A percentile compares a stretch with the other conserved stretches of the same genome.
Evolutionary conservation across 2,329 filamentous ascomycete species (phyloP).

Genomic region (Grosmannia penicillata): DNA sequence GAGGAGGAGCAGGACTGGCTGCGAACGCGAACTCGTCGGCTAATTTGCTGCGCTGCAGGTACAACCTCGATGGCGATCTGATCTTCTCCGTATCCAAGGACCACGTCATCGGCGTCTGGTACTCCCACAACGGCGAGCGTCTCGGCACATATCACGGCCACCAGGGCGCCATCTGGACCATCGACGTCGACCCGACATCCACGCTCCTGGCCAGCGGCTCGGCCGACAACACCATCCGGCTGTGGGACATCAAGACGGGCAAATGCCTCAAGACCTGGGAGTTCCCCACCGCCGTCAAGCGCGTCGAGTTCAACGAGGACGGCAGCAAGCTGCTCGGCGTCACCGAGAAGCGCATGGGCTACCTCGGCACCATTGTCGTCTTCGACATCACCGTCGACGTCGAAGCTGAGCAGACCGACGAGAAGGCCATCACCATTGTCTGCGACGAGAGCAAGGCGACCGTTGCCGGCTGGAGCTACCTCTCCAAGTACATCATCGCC

Average conservation of each 20-base stretch:
- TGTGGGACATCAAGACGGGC: constrained; percentile 92
- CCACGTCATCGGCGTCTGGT: constrained; percentile 83
- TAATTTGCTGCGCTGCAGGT: constrained; percentile 31
- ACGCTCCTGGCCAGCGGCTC: constrained; percentile 88
- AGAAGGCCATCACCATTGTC: constrained; percentile 73
- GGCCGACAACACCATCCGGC: constrained; percentile 93
- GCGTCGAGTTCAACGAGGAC: constrained; percentile 94
- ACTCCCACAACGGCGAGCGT: constrained; percentile 92
- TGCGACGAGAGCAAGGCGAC: constrained; percentile 95
- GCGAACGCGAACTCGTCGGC: too few species aligned
- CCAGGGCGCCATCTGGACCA: constrained; percentile 95
- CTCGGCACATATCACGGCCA: constrained; percentile 94
- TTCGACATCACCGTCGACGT: constrained; percentile 77
- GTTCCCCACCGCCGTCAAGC: constrained; percentile 91
- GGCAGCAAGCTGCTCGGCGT: constrained; percentile 81
- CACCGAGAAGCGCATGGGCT: constrained; percentile 97
- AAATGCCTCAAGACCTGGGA: constrained; percentile 95
- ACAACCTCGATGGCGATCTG: constrained; percentile 82
- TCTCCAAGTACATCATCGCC: constrained; percentile 91
- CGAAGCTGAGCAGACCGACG: constrained; percentile 68
- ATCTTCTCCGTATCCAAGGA: constrained; percentile 16
- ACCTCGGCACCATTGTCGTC: constrained; percentile 85
- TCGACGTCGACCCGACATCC: constrained; percentile 87
- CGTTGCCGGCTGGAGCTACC: constrained; percentile 90
- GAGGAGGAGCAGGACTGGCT: too few species aligned